Base-by-base conservation (phyloP, 2,329 filamentous ascomycete species). In the Cadophora malorum region DNA sequence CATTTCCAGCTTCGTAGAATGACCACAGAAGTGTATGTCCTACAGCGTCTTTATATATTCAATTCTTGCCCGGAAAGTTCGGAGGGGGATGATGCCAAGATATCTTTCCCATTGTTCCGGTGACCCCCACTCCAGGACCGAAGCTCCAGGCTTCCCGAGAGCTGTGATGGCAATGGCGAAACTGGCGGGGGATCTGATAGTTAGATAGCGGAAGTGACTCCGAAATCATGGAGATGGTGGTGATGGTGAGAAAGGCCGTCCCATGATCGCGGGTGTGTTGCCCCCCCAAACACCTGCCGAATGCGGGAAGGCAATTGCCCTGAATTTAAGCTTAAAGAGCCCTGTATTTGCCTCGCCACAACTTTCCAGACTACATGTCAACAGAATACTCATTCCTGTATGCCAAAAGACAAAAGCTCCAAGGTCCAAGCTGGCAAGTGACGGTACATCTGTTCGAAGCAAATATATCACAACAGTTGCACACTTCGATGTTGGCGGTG, bases 131-230 rank as follows among this genome's bases (percentile, higher is more conserved):
- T 38, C 33, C 33, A 23, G 12, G 4, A 45, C 10, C n/a, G 35
- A 41, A 55, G 25, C 4, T 33, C 52, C 52, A 45, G 10, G 45
- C 33, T 59, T 38, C 56, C 56, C 56, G 56, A 25, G 10, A 59
- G 12, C 12, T 59, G 21, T 14, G 56, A 41, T 41, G 33, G 31
- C 21, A 10, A 58, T 16, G 35, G 35, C 35, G 35, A 38, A 38
- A 41, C 55, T 58, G 55, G 56, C 33, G 56, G 56, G 56, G 33
- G 35, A 23, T 59, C 35, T 59, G 55, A n/a, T 45, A 45, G 31
- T 5, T 19, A 45, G 12, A 59, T 41, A 10, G 16, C 35, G 33
- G 33, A 14, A 59, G 35, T 45, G n/a, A 59, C 21, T 38, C 35
- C 21, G 33, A 59, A 35, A 41, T 28, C 33, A 10, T 59, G 35